phyloP scores from a whole-genome alignment of 331 rosid species.

The Prunus yedoensis region DNA sequence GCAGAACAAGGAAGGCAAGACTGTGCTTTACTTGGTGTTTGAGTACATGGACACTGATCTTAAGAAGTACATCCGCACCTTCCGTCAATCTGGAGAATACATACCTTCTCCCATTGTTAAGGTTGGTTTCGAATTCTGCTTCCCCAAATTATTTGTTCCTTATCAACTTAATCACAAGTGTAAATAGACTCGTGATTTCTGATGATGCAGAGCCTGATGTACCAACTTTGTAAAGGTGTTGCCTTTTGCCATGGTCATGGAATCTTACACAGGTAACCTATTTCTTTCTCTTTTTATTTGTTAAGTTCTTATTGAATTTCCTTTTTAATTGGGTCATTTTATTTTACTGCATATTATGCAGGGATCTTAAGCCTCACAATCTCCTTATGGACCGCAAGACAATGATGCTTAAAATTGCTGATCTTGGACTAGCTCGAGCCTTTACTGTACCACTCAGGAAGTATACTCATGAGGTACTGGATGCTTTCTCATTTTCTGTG shows the following conservation, averaged over 20 bases:
- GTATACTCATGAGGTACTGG: conserved; percentile 85
- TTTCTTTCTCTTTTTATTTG: no score
- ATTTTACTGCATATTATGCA: neutral
- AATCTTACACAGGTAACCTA: conserved; percentile 75
- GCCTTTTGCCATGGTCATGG: conserved; percentile 99
- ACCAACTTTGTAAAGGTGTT: conserved; percentile 94
- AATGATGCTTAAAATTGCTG: conserved; percentile 86
- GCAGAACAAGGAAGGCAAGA: conserved; percentile 86
- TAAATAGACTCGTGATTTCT: neutral
- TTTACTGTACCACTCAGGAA: conserved; percentile 89
- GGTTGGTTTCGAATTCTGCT: conserved; percentile 21
- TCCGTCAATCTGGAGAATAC: conserved; percentile 62
- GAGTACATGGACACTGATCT: conserved; percentile 95
- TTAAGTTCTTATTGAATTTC: neutral
- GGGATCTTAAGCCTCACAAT: conserved; percentile 98
- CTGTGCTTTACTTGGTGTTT: conserved; percentile 87
- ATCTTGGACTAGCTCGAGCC: conserved; percentile 94
- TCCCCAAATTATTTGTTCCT: neutral
- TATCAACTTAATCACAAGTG: neutral
- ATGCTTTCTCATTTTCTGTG: neutral
- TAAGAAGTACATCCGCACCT: conserved; percentile 75
- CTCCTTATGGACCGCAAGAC: conserved; percentile 87
- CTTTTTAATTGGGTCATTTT: neutral
- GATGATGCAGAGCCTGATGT: conserved; percentile 71
- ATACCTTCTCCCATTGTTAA: conserved; percentile 53